phyloP scores from a whole-genome alignment of 169 alveolate genomes.

The Plasmodium yoelii region DNA sequence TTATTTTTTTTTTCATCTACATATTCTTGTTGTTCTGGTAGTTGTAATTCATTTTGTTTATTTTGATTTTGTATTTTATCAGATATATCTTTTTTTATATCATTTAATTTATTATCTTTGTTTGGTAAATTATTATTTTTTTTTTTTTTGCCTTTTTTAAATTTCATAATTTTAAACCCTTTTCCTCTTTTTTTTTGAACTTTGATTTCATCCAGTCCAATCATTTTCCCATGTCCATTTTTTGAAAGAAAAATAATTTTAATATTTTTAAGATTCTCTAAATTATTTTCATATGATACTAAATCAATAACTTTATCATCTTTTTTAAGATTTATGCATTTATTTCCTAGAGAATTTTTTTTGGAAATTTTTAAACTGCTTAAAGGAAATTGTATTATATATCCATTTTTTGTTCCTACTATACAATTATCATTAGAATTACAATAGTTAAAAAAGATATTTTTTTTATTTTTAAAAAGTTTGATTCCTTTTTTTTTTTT shows the following conservation, averaged over 20 bases:
- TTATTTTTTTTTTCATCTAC: neutral
- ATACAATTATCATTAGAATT: conserved; percentile 66
- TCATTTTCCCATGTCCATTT: conserved; percentile 72
- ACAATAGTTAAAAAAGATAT: conserved; percentile 61
- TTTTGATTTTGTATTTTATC: neutral
- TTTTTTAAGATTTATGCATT: conserved; percentile 46
- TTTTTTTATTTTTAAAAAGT: conserved; percentile 71
- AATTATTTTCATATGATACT: conserved; percentile 45
- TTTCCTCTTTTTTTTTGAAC: conserved; percentile 69
- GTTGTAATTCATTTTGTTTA: neutral
- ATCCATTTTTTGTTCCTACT: conserved; percentile 74
- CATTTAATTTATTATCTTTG: neutral
- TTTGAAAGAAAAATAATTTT: conserved; percentile 59
- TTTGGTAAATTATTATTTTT: neutral
- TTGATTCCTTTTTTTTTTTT: conserved; percentile 62
- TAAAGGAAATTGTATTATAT: conserved; percentile 65
- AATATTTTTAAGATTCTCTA: conserved; percentile 15
- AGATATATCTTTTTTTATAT: neutral
- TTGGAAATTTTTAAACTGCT: conserved; percentile 61
- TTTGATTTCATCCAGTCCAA: conserved; percentile 46
- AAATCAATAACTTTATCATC: conserved; percentile 64
- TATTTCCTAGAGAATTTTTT: conserved; percentile 67
- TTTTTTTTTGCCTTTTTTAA: conserved; percentile 19
- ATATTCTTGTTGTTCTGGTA: neutral
- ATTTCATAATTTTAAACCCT: conserved; percentile 69